Evolutionary conservation across 768 basidiomycete genomes (phyloP).

Genomic region (Fibroporia radiculosa): DNA sequence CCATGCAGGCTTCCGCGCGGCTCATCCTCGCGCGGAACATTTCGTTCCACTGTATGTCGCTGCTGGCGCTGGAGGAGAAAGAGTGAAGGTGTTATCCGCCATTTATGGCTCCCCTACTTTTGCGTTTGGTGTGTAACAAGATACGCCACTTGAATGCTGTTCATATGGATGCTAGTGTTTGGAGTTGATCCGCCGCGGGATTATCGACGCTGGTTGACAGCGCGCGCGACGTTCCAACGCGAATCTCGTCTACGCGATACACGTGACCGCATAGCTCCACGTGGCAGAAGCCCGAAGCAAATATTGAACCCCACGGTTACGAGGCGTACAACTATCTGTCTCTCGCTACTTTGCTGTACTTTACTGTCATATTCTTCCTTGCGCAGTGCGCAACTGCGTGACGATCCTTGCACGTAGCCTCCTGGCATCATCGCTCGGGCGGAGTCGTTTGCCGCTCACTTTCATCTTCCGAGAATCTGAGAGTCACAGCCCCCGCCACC

Average conservation of each 20-base stretch:
- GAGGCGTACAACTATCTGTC: conserved; percentile 1
- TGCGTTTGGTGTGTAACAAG: conserved; percentile 47
- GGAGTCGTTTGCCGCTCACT: conserved; percentile 5
- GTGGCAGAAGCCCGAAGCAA: too few relatives aligned
- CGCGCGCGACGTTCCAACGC: too few relatives aligned
- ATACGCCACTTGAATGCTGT: too few relatives aligned
- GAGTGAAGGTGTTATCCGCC: conserved; percentile 40
- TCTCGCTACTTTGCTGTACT: conserved; percentile 9
- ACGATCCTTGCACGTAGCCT: too few relatives aligned
- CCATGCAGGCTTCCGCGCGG: conserved; percentile 55
- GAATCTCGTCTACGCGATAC: too few relatives aligned
- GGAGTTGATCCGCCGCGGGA: too few relatives aligned
- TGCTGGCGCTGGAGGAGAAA: conserved; percentile 59
- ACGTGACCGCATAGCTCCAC: too few relatives aligned
- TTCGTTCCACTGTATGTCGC: conserved; percentile 76
- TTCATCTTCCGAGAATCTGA: conserved; percentile 4
- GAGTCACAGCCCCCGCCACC: conserved; percentile 11
- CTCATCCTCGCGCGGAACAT: conserved; percentile 76
- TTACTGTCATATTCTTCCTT: conserved; percentile 8
- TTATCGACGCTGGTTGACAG: too few relatives aligned
- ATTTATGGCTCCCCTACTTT: conserved; percentile 56
- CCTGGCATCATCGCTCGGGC: too few relatives aligned
- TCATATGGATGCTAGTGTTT: too few relatives aligned
- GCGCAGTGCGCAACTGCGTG: conserved; percentile 23
- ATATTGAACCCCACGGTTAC: too few relatives aligned